Percentiles rank a stretch among this genome's conserved stretches.
phyloP scores from a whole-genome alignment of 495 filamentous ascomycete genomes.

The Collariella sp. region DNA sequence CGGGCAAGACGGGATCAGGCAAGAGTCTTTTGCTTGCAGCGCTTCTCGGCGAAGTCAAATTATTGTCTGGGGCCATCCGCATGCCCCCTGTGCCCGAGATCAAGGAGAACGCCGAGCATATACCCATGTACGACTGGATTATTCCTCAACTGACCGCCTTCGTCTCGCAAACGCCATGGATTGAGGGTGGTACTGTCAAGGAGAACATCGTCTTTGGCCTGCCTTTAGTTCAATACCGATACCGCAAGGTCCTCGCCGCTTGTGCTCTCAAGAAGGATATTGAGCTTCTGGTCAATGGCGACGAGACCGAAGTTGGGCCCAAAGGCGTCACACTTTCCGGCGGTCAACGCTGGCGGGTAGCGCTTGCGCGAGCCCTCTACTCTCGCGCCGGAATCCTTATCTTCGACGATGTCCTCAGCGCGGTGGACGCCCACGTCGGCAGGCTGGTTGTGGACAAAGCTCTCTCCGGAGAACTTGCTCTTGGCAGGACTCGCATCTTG shows the following conservation, averaged over 20 bases:
- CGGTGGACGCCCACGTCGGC: conserved; percentile 48
- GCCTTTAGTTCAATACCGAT: conserved; percentile 38
- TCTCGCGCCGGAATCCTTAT: conserved; percentile 55
- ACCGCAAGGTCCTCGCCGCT: conserved; percentile 49
- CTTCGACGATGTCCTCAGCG: conserved; percentile 63
- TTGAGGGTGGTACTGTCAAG: conserved; percentile 45
- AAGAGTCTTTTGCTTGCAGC: conserved; percentile 51
- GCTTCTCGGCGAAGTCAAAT: conserved; percentile 48
- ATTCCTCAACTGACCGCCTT: conserved; percentile 51
- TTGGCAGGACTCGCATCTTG: conserved; percentile 42
- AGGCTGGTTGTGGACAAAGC: conserved; percentile 41
- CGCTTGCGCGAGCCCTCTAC: conserved; percentile 63
- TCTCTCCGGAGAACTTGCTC: conserved; percentile 39
- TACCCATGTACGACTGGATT: conserved; percentile 48
- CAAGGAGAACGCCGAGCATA: conserved; percentile 17
- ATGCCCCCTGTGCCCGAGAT: conserved; percentile 32
- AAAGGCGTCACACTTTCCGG: conserved; percentile 63
- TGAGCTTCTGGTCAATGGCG: conserved; percentile 53
- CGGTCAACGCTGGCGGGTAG: conserved; percentile 61
- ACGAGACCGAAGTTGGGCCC: conserved; percentile 61
- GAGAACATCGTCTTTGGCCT: conserved; percentile 53
- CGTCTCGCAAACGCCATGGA: conserved; percentile 53
- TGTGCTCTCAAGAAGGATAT: conserved; percentile 60
- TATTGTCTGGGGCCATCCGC: conserved; percentile 36
- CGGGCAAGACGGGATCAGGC: conserved; percentile 49